Evolutionary conservation across 805 yeast genomes (phyloP), one percentile per base, ranked within the genome.

Genomic region (Yamadazyma philogaea): DNA sequence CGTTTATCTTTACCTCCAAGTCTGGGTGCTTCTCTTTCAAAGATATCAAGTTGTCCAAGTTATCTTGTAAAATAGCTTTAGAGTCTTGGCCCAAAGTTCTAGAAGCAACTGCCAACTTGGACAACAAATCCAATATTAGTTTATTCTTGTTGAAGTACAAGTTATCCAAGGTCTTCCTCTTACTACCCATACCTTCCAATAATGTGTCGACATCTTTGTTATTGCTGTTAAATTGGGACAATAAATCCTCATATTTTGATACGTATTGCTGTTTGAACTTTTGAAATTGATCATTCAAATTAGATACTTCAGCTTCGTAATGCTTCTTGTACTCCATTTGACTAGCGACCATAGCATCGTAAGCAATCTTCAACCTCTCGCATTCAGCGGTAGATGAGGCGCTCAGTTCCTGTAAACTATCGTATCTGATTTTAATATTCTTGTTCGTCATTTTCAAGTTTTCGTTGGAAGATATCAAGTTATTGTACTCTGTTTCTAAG

Each of bases 401-500:
- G 37, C 76, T 75, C 38, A 69, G 65, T 34, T 70, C 73, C 48
- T 76, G 77, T 31, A 78, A 57, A 45, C 67, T 72, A 10, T 67
- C 68, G 49, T 79, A 64, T 42, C 80, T 69, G 20, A 71, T 64
- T 44, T 77, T 75, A 49, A 79, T 60, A 34, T 74, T 70, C 44
- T 78, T 76, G 39, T 72, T 63, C 42, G 75, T 75, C 52, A 74
- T 70, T 44, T 70, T 69, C 43, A 75, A 61, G 15, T 74, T 63
- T 47, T 81, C 84, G 22, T 71, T 67, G 16, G 62, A 57, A 6
- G 77, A 66, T 32, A 66, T 53, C n/a, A 76, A 52, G 17, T 75
- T 79, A 41, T 71, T 70, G 43, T 75, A 60, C 49, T 78, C 79
- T 31, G 63, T 66, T 57, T 87, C 95, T 52, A 86, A 63, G 50